phyloP scores from a whole-genome alignment of 73 alveolate species.

The Tetrahymena elliotti region DNA sequence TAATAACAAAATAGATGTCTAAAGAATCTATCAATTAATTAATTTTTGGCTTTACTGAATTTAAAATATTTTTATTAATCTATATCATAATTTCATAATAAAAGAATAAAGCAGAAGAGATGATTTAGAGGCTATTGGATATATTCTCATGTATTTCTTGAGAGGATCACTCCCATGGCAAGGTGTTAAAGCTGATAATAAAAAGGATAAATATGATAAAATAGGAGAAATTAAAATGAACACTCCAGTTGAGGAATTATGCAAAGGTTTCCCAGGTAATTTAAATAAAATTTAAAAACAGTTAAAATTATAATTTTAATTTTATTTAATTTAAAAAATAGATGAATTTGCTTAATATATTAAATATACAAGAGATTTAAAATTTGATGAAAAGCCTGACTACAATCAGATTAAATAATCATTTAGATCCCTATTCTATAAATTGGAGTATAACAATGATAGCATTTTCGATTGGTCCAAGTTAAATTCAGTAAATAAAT shows the following conservation, averaged over 20 bases:
- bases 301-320: too few relatives aligned
- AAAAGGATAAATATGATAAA: constrained; percentile 63
- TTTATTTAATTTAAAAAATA: neutral
- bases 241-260: constrained; percentile 59
- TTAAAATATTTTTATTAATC: too few relatives aligned
- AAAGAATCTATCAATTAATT: too few relatives aligned
- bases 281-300: neutral
- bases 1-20: constrained; percentile 69
- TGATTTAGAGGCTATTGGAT: constrained; percentile 67
- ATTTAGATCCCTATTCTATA: constrained; percentile 33
- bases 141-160: constrained; percentile 58
- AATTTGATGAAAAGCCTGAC: constrained; percentile 75
- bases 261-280: constrained; percentile 71
- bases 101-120: constrained; percentile 57
- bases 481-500: neutral
- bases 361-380: constrained; percentile 39
- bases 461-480: constrained; percentile 15
- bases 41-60: too few relatives aligned
- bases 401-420: constrained; percentile 47
- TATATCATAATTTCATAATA: neutral
- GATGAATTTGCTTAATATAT: constrained; percentile 54
- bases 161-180: constrained; percentile 83
- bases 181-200: constrained; percentile 58
- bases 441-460: neutral
- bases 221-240: constrained; percentile 57